Evolutionary conservation across 2,329 filamentous ascomycete species (phyloP), one percentile per base, ranked within the genome.

Genomic region (Alternaria triticimaculans): DNA sequence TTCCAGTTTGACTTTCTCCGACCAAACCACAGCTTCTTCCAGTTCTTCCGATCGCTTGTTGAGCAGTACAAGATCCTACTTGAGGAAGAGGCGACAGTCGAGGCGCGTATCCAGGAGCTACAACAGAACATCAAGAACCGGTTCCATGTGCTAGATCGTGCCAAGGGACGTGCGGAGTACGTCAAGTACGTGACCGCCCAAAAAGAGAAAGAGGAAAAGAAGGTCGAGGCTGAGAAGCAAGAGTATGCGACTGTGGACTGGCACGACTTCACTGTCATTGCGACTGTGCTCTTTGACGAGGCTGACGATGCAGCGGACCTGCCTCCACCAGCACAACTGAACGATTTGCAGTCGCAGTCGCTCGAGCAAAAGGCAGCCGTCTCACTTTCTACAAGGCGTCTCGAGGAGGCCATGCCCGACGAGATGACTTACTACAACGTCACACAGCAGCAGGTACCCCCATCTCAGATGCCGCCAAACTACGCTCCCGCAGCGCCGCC

Each of bases 1-100:
- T 94, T 90, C 70, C 95, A 99, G 78, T 99, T 98, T 80, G 94
- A 97, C 81, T 99, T 99, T 77, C 85, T 99, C 57, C 90, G 95
- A 58, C 93, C 94, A 15, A 96, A 97, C 75, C 96, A 99, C 84
- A 97, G 93, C 75, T 90, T 97, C 67, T 94, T 98, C 83, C 94
- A 95, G 79, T 98, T 96, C 83, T 98, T 97, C 81, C 92, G 93
- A 72, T 89, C 94, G 68, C 86, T 97, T 63, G 90, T 97, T 64
- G 95, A 98, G 71, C 96, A 99, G 78, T 98, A 98, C 80, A 92
- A 91, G n/a, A 86, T 90, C 55, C 83, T 97, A 28, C 78, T 97
- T 8, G 88, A 91, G 69, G 90, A 90, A 11, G 89, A 90, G 25
- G 90, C 90, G 70, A 85, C 91, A 3, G 89, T 94, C 73, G 86